Base-by-base conservation (phyloP, 192 early-diverging fungal species). In the Backusella westeae region DNA sequence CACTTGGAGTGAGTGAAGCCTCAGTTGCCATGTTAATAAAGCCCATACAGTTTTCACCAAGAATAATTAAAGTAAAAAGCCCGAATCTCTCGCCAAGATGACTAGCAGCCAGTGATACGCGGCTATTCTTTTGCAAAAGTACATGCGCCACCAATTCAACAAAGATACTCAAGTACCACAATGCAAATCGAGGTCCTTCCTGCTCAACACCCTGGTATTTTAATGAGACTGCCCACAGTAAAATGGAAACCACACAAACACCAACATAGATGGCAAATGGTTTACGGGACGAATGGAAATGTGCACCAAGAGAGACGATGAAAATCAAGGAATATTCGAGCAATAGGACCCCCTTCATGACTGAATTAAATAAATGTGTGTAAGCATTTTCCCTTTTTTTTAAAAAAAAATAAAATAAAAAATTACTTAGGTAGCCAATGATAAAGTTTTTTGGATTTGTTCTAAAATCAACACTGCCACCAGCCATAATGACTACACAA, bases 71-170 rank as follows among this genome's bases (percentile, higher is more conserved):
- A 21, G 85, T 86, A 46, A 86, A 86, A 0, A 86, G 63, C 14
- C 86, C 86, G 39, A 87, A 78, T 21, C 86, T 59, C 65, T 87
- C 86, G 0, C 79, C 84, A 15, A 87, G 63, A 80, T 87, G 86
- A 36, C 86, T 87, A 8, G 80, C 78, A 9, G 77, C 67, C 59
- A 87, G 80, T 2, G 84, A 82, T 0, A 85, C 84, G 23, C 80
- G 80, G 23, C 73, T 79, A 36, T 80, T 80, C 10, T 80, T 81
- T 52, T 84, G 70, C 32, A 87, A 52, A 1, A 44, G 21, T 14
- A 87, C 39, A 52, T 83, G 83, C 32, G 78, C 76, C 0, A 80
- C 4, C 7, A 87, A 71, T 68, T 87, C 86, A 44, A 83, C 73
- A 21, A 69, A 70, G 38, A 85, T 83, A n/a, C 80, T 83, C 1